These are phyloP conservation scores for Suillus subaureus DNA, from an alignment of 768 basidiomycete species.

Conservation along the genomic window DNA sequence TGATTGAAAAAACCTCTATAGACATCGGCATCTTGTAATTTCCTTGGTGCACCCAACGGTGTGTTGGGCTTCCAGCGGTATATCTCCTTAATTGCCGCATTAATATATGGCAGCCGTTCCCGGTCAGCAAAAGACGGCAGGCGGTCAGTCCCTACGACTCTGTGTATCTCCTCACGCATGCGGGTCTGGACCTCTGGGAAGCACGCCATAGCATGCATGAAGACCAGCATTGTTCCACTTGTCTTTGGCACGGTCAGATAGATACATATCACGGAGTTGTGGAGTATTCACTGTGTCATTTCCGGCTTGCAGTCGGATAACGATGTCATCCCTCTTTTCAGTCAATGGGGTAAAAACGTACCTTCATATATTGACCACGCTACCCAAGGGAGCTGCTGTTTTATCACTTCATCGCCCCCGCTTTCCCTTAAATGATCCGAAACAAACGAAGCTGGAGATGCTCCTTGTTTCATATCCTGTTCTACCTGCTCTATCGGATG, in stretches of 20 bases:
- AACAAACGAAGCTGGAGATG: constrained; percentile 10
- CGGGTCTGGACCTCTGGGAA: constrained; percentile 6
- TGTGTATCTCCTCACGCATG: constrained; percentile 43
- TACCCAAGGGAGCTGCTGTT: constrained; percentile 7
- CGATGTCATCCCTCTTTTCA: neutral
- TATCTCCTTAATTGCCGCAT: constrained; percentile 29
- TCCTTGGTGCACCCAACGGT: constrained; percentile 16
- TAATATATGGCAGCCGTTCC: constrained; percentile 45
- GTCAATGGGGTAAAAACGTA: neutral
- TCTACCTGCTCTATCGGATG: constrained; percentile 12
- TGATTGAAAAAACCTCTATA: constrained; percentile 8
- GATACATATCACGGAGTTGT: neutral
- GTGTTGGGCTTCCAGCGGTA: constrained; percentile 19
- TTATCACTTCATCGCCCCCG: neutral
- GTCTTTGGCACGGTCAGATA: constrained; percentile 5
- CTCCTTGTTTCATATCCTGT: constrained; percentile 6
- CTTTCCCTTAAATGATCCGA: neutral
- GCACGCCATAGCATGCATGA: constrained; percentile 12
- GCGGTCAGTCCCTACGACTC: constrained; percentile 40
- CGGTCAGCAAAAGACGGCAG: constrained; percentile 43
- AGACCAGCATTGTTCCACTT: constrained; percentile 7
- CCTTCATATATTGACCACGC: constrained; percentile 14
- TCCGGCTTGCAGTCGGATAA: constrained; percentile 1
- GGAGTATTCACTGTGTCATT: constrained; percentile 3
- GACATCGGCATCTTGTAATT: constrained; percentile 13